Conservation (phyloP, 768 basidiomycete genomes). For the Nevesoporus exiguus region DNA sequence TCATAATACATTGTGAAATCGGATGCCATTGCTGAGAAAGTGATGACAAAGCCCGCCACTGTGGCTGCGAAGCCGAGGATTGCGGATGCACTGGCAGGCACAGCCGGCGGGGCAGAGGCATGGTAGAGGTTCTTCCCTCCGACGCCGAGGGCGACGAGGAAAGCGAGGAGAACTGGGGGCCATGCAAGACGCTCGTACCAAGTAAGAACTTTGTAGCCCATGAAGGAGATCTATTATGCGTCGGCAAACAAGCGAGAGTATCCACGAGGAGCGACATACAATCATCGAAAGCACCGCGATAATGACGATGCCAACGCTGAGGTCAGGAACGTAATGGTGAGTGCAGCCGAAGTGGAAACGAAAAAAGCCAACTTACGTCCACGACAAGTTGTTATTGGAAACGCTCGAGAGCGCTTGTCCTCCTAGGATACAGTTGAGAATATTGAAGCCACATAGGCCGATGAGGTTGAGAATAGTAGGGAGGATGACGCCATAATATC, state of each 20-base stretch:
- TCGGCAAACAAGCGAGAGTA: not conserved
- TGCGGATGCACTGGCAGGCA: conserved; percentile 50
- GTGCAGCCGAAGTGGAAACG: not conserved
- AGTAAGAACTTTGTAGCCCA: conserved; percentile 60
- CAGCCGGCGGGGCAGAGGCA: conserved; percentile 41
- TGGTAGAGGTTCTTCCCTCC: conserved; percentile 65
- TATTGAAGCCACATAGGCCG: conserved; percentile 60
- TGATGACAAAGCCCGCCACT: conserved; percentile 70
- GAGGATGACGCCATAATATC: conserved; percentile 54
- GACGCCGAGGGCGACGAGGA: conserved; percentile 67
- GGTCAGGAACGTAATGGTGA: conserved; percentile 10
- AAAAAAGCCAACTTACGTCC: conserved; percentile 38
- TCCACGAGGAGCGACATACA: conserved; percentile 31
- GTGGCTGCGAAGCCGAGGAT: conserved; percentile 67
- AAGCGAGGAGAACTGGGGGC: conserved; percentile 76
- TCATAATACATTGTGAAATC: conserved; percentile 76
- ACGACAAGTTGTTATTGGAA: conserved; percentile 46
- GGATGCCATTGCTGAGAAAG: conserved; percentile 56
- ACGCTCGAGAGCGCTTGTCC: conserved; percentile 64
- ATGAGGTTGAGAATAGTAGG: conserved; percentile 56
- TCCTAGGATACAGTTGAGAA: conserved; percentile 64
- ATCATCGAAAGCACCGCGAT: conserved; percentile 66
- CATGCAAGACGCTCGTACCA: conserved; percentile 74
- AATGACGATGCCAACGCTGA: conserved; percentile 78
- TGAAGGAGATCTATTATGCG: conserved; percentile 52